Conservation (phyloP, 768 basidiomycete species). For the Auricularia sp. region DNA sequence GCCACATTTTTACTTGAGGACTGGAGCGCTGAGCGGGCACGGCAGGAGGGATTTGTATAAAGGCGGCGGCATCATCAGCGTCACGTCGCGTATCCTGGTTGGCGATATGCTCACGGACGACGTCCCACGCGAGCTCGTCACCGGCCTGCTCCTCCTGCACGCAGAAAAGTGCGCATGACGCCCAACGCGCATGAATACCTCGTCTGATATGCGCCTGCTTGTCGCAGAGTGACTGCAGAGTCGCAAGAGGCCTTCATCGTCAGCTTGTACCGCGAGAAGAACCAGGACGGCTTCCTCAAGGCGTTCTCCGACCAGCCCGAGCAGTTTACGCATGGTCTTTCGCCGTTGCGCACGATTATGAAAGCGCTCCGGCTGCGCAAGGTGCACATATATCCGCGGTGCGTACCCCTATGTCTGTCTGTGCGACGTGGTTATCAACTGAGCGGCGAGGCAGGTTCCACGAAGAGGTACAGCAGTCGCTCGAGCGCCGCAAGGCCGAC, state of each 20-base stretch:
- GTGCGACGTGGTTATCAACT: neutral
- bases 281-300: constrained; percentile 84
- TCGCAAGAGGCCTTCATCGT: constrained; percentile 90
- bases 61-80: constrained; percentile 78
- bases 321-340: constrained; percentile 83
- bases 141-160: constrained; percentile 82
- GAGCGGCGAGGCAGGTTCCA: constrained; percentile 60
- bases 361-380: constrained; percentile 81
- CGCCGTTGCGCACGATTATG: constrained; percentile 85
- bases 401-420: constrained; percentile 1
- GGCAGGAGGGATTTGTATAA: constrained; percentile 76
- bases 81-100: constrained; percentile 88
- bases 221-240: constrained; percentile 66
- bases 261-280: constrained; percentile 81
- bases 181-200: constrained; percentile 31
- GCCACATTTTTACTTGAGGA: neutral
- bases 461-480: constrained; percentile 69
- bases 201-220: neutral
- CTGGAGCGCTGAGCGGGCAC: neutral
- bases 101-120: constrained; percentile 88
- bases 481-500: constrained; percentile 78
- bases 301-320: constrained; percentile 97
- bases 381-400: constrained; percentile 93
- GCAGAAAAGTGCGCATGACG: constrained; percentile 62
- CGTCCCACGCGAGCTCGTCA: constrained; percentile 75